Percentiles rank a stretch among this genome's conserved stretches.
These are phyloP conservation scores for Pestalotiopsis fici DNA, from an alignment of 2,329 filamentous ascomycete genomes.

Conservation along the genomic window DNA sequence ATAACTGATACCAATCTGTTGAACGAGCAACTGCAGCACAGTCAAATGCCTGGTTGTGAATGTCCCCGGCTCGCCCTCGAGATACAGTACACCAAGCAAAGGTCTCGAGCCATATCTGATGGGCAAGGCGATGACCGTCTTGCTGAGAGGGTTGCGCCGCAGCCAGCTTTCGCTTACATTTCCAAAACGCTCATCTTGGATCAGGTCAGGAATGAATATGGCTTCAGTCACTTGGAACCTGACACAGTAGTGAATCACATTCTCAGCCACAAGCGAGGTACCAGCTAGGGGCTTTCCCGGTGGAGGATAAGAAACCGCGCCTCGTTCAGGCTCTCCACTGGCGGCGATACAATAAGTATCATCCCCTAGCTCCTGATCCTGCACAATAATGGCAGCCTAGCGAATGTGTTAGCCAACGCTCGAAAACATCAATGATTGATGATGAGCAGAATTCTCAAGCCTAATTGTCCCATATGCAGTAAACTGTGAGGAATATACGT, in stretches of 20 bases:
- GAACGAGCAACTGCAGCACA: conserved; percentile 70
- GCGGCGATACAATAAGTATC: conserved; percentile 73
- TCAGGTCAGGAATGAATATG: conserved; percentile 73
- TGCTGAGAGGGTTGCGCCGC: conserved; percentile 67
- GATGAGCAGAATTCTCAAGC: too few species aligned
- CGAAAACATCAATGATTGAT: too few species aligned
- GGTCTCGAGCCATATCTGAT: conserved; percentile 73
- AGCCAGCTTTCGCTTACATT: conserved; percentile 73
- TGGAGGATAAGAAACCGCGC: conserved; percentile 66
- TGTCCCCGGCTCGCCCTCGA: conserved; percentile 73
- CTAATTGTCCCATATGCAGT: too few species aligned
- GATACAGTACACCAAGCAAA: conserved; percentile 73
- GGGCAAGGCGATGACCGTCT: conserved; percentile 77
- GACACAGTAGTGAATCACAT: conserved; percentile 75
- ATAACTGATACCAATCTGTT: conserved; percentile 75
- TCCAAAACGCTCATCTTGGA: conserved; percentile 76
- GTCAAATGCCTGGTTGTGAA: conserved; percentile 75
- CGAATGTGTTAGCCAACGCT: background rate
- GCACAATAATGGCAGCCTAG: conserved; percentile 70
- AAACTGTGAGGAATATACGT: too few species aligned
- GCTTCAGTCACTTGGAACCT: conserved; percentile 66
- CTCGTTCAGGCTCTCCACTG: conserved; percentile 70
- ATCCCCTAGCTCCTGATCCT: conserved; percentile 61
- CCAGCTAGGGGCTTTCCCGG: conserved; percentile 65
- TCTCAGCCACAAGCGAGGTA: conserved; percentile 71